These are phyloP conservation scores for Trichosporon ovoides DNA, from an alignment of 1,284 basidiomycete genomes.

Conservation along the genomic window DNA sequence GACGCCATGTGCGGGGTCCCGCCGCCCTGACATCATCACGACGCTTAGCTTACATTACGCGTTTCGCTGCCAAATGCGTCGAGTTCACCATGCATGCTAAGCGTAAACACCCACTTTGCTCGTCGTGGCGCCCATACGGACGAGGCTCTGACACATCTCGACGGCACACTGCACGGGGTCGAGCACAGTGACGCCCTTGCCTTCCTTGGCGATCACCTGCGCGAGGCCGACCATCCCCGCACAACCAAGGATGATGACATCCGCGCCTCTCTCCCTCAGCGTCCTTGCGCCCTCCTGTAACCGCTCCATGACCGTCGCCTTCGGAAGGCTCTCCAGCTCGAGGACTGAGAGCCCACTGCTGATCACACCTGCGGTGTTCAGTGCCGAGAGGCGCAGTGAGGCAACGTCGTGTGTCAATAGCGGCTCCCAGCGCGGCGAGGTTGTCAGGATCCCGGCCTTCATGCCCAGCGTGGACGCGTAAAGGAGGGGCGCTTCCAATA, in stretches of 20 bases:
- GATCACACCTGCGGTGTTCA: slow-evolving; percentile 50
- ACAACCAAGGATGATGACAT: slow-evolving; percentile 53
- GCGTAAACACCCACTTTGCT: slow-evolving; percentile 32
- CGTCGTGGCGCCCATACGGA: slow-evolving; percentile 27
- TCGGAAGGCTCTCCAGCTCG: slow-evolving; percentile 50
- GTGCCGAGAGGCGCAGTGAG: slow-evolving; percentile 32
- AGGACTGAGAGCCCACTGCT: slow-evolving; percentile 51
- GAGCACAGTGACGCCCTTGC: slow-evolving; percentile 47
- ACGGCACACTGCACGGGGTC: slow-evolving; percentile 51
- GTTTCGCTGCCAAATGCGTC: neutral
- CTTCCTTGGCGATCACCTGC: slow-evolving; percentile 40
- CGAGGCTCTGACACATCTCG: slow-evolving; percentile 29
- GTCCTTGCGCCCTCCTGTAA: slow-evolving; percentile 40
- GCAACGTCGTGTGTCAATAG: slow-evolving; percentile 48
- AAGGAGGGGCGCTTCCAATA: slow-evolving; percentile 54
- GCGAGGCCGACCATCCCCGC: slow-evolving; percentile 55
- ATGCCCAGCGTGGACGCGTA: slow-evolving; percentile 34
- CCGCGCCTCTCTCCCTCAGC: slow-evolving; percentile 43
- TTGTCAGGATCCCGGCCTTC: slow-evolving; percentile 54
- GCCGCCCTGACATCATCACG: too few species aligned
- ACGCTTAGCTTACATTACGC: too few species aligned
- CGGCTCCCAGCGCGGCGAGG: slow-evolving; percentile 52
- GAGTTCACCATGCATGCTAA: too few species aligned
- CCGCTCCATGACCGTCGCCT: slow-evolving; percentile 43
- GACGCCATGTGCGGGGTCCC: too few species aligned